phyloP scores from a whole-genome alignment of 371 early-diverging fungal species.

The Mortierella sp. region DNA sequence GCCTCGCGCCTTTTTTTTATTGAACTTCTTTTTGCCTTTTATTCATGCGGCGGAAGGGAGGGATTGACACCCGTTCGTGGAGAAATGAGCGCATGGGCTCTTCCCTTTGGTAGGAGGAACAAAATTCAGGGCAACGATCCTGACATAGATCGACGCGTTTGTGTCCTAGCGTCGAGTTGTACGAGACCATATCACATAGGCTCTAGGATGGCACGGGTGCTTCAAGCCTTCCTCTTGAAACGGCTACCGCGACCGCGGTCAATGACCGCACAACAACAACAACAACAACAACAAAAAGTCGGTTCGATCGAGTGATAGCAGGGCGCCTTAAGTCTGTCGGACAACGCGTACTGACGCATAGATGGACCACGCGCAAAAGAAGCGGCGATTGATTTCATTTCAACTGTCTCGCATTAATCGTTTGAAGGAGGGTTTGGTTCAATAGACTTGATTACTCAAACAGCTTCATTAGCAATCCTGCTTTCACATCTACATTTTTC shows the following conservation, averaged over 20 bases:
- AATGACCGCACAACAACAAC: not conserved
- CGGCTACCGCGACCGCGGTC: not conserved
- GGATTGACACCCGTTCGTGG: not conserved
- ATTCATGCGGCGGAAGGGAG: not conserved
- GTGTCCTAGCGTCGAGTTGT: constrained; percentile 1
- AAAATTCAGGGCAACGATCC: not conserved
- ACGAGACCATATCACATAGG: not conserved
- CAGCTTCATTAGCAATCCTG: too few relatives aligned
- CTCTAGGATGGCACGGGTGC: not conserved
- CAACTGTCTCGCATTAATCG: not conserved
- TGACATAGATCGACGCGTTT: not conserved
- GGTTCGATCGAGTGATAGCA: not conserved
- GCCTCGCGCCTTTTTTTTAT: not conserved
- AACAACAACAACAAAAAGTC: not conserved
- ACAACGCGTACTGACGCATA: not conserved
- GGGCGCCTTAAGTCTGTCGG: not conserved
- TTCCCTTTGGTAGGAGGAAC: not conserved
- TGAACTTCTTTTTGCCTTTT: not conserved
- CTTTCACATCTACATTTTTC: too few relatives aligned
- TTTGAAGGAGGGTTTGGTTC: not conserved
- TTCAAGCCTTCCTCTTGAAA: not conserved
- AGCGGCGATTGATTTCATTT: not conserved
- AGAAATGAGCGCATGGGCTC: not conserved
- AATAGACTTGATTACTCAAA: not conserved
- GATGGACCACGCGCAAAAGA: not conserved